phyloP scores from a whole-genome alignment of 495 filamentous ascomycete genomes.

The Cetradonia linearis region DNA sequence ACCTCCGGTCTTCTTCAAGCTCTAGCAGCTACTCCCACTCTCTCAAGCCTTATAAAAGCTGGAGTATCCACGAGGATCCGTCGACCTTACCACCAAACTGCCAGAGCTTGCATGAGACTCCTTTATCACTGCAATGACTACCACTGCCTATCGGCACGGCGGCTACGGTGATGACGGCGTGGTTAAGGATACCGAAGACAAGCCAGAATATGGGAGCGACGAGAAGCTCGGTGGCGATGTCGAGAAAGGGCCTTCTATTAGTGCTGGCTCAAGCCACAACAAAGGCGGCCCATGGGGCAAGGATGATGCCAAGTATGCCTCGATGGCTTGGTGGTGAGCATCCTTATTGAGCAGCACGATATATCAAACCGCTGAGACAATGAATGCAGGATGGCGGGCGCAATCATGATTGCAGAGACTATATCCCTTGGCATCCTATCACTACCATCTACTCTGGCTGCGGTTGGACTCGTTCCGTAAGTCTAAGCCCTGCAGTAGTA shows the following conservation, averaged over 20 bases:
- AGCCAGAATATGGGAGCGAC: constrained; percentile 2
- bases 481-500: neutral
- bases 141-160: neutral
- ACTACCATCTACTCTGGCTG: constrained; percentile 53
- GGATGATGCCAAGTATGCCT: constrained; percentile 37
- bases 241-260: constrained; percentile 10
- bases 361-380: neutral
- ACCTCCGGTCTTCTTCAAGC: neutral
- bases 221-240: constrained; percentile 1
- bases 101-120: neutral
- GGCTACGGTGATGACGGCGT: constrained; percentile 2
- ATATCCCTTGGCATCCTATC: constrained; percentile 62
- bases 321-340: constrained; percentile 36
- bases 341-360: too few species aligned
- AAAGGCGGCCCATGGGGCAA: constrained; percentile 36
- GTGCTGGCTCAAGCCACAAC: constrained; percentile 4
- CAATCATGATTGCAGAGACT: constrained; percentile 61
- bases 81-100: neutral
- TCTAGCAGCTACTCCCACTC: too few species aligned
- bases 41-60: neutral
- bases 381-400: constrained; percentile 29
- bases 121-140: neutral
- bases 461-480: constrained; percentile 48
- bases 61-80: neutral
- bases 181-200: neutral